Evolutionary conservation across 352 stramenopile genomes (phyloP), one percentile per base, ranked within the genome.

Genomic region (Achlya hypogyna): DNA sequence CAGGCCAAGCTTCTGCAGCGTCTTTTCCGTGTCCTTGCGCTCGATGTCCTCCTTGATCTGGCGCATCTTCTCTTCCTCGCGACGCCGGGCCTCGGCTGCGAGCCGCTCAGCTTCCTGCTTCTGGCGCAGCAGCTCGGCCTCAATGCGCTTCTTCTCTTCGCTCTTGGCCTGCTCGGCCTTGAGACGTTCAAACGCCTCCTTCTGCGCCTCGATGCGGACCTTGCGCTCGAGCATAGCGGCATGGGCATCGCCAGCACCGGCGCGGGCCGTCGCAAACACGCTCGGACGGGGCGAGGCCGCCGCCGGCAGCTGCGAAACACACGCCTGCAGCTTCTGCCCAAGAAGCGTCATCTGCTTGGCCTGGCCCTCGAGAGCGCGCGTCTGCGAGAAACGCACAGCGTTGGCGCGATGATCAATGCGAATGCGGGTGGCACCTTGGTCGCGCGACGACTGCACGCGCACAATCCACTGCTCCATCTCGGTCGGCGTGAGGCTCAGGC

Each of bases 1-100:
- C 32, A 74, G 88, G 40, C 84, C 84, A 18, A 93, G 69, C 73
- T 91, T 89, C 58, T 90, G 77, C 16, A 93, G 69, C 78, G 89
- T 88, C 53, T 86, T 76, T 34, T 82, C 79, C 31, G 81, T 90
- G 65, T 98, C 93, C 72, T 96, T 93, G 34, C 95, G 86, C 53
- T 96, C 92, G 62, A 98, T 95, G 72, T 98, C 93, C 47, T 96
- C 86, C 73, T 97, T 87, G 75, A 98, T 98, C 78, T 97, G 97
- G 64, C 93, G 88, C 65, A 97, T 87, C 76, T 98, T 98, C 70
- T 98, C 96, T 29, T 81, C 76, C 69, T 98, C 95, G 35, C 95
- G 84, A 32, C 84, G 81, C 38, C 81, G 84, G 47, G 86, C 84
- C 71, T 96, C 87, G 54, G 78, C 71, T 43, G 79, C 76, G 28